Base-by-base conservation (phyloP, 2,329 filamentous ascomycete species). In the Periconia sp. region DNA sequence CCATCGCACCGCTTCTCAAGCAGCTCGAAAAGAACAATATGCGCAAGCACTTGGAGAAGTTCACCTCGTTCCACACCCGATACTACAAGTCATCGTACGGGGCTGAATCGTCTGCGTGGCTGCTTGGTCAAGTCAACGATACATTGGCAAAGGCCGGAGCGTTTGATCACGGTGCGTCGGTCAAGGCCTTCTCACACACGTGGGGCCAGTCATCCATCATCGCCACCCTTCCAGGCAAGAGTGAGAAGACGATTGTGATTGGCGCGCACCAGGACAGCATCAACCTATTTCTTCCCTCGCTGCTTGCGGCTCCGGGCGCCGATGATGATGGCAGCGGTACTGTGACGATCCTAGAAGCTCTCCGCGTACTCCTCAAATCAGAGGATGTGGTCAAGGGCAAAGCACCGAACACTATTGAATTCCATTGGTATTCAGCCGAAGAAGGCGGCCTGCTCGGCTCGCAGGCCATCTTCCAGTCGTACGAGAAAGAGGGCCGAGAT, bases 381-480 rank as follows among this genome's bases (percentile, higher is more conserved):
- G 73, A 86, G 49, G 81, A 85, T 37, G 80, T 96, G 46, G 72
- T 85, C 25, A 73, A 79, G 36, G 90, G 90, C 25, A 82, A 89
- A 53, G 86, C 85, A 4, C 72, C 82, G 46, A 96, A 96, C 73
- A 95, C 90, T 1, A 78, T 99, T 56, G 92, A 97, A 74, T 97
- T 97, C 71, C 92, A 96, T 73, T 96, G 90, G 90, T 96, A 95
- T 75, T 89, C 86, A 31, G 91, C 89, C 9, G 91, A 96, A 69
- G 91, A 96, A 70, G 90, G 87, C 36, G 91, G 92, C 23, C 78
- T 96, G 32, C 80, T 95, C 3, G 91, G 91, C 46, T 92, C 87
- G 60, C 91, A 96, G 69, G 92, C 88, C 40, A 88, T 97, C 68
- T 97, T 96, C 77, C 79, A 82, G 36, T 75, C 82, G 6, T 97